Evolutionary conservation across 441 rosid species (phyloP).

Genomic region (Jatropha multifida): DNA sequence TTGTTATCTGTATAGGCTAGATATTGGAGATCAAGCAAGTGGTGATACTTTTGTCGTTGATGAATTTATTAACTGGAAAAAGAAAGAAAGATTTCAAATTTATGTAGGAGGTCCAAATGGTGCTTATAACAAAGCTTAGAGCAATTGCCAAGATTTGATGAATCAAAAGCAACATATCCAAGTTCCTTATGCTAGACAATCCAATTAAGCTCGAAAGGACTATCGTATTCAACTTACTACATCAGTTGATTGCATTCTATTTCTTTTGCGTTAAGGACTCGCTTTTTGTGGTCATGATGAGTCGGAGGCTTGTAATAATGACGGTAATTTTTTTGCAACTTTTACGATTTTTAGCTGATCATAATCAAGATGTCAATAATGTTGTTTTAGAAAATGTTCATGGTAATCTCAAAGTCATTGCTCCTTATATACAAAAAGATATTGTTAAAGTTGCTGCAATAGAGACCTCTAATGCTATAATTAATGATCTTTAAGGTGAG

Average conservation of each 20-base stretch:
- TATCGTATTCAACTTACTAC: not conserved
- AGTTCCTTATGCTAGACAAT: not conserved
- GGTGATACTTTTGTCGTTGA: not conserved
- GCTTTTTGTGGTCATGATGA: not conserved
- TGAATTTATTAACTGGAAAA: constrained; percentile 1
- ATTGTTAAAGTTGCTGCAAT: not conserved
- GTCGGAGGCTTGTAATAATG: not conserved
- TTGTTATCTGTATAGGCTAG: not conserved
- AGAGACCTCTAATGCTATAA: not conserved
- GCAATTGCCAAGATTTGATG: not conserved
- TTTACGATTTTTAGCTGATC: not conserved
- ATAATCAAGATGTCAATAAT: not conserved
- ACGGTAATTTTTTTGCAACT: too few relatives aligned
- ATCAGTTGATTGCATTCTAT: not conserved
- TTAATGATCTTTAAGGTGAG: not conserved
- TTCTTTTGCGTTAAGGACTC: not conserved
- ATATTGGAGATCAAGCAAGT: not conserved
- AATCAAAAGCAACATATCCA: not conserved
- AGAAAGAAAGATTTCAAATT: not conserved
- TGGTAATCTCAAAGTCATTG: not conserved
- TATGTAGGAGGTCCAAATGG: constrained; percentile 1
- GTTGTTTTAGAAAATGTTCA: not conserved
- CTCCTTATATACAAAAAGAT: not conserved
- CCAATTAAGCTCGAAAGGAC: not conserved
- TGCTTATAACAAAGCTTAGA: not conserved